Evolutionary conservation across 1,139 yeast genomes (phyloP), one percentile per base, ranked within the genome.

Genomic region (Hyphopichia pseudoburtonii): DNA sequence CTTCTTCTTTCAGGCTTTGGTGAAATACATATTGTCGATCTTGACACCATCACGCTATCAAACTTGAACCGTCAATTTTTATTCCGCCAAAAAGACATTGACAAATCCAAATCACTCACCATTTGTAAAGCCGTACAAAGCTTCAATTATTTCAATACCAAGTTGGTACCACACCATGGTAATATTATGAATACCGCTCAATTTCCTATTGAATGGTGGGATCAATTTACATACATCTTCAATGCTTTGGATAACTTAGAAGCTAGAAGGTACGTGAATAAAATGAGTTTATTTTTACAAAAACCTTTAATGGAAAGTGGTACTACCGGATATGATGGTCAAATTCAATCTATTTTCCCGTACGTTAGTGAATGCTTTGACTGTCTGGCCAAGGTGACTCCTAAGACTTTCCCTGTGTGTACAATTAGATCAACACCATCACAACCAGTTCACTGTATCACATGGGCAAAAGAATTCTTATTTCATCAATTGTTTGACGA

Each of bases 381-480:
- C 46, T 94, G 99, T 61, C 79, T 82, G 24, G 79, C 86, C 5
- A 88, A 90, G 53, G 94, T 81, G 26, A 81, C 95, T 0, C 96
- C 97, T 3, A 89, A 86, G 54, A 76, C 95, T 0, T 92, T 80
- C 58, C 97, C 99, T 0, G 96, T 94, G 2, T 94, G 99, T 57
- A 94, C 98, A 0, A 94, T 94, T 39, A 73, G 99, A 46, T 87
- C 96, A 8, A 92, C 98, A 0, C 99, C 98, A 0, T 87, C 96
- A 0, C 90, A 85, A 56, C 97, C 97, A 0, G 84, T 92, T 8
- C 99, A 94, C 56, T 88, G 97, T 57, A 84, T 94, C 29, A 95
- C 95, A 0, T 94, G 99, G 98, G 96, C 97, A 11, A 94, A 94
- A 54, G 88, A 86, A 51, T 94, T 87, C 55, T 64, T 94, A 37